Base-by-base conservation (phyloP, 768 basidiomycete species). In the Nevesoporus exiguus region DNA sequence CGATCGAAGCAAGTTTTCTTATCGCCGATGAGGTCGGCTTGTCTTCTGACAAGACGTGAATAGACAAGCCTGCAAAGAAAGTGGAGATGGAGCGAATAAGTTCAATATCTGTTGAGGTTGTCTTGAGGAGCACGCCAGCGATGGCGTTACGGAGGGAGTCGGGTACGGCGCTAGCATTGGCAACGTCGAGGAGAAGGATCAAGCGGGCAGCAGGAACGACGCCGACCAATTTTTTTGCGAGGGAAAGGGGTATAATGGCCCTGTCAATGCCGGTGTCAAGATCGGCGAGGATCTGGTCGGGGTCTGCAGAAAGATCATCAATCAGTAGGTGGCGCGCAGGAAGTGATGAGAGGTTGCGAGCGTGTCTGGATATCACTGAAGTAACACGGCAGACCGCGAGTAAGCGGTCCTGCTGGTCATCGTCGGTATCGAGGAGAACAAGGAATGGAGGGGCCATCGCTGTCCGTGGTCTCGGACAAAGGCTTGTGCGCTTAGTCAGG, bases 211-310 rank as follows among this genome's bases (percentile, higher is more conserved):
- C 71, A 3, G 91, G 88, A 27, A 96, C 72, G 27, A 74, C 58
- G n/a, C 80, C 83, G 42, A 88, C 81, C 43, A 89, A 76, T 46
- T 81, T 82, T 66, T 83, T 84, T 29, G 80, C 87, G 62, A 77
- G 77, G n/a, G 82, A 70, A 40, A 83, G 77, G 19, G 86, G 80
- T 0, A 93, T 77, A 36, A 97, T 84, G 64, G 93, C 77, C 70
- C 90, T 94, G 61, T 86, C 80, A 2, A 85, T 82, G 22, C 95
- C 93, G 21, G 74, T 73, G 70, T 98, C 90, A 29, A 99, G 81
- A 76, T 77, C 80, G 21, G 80, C 71, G 52, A 83, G 74, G 61
- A 84, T 75, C 22, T 80, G 73, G 50, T 87, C 84, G n/a, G 78
- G 49, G 47, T 79, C 74, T 41, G 76, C 62, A 11, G 77, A 64